Conservation (phyloP, 768 basidiomycete genomes). For the Boletus vermiculosoides region DNA sequence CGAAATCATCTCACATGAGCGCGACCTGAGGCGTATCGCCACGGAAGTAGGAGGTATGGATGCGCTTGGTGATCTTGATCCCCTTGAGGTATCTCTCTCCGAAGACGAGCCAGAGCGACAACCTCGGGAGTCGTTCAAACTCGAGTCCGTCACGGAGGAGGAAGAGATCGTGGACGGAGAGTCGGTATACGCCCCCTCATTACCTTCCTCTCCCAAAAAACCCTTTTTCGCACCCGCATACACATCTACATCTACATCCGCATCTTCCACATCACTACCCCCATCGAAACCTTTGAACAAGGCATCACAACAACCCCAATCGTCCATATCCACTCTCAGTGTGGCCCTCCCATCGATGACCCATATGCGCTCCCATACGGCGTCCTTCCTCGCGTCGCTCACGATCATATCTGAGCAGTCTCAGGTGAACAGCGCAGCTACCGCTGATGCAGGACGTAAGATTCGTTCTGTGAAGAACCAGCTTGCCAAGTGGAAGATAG, state of each 20-base stretch:
- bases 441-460: constrained; percentile 83
- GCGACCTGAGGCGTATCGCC: constrained; percentile 75
- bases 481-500: constrained; percentile 72
- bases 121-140: constrained; percentile 27
- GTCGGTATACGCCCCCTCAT: constrained; percentile 39
- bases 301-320: constrained; percentile 21
- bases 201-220: constrained; percentile 51
- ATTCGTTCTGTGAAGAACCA: constrained; percentile 85
- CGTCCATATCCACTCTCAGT: constrained; percentile 30
- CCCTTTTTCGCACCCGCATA: constrained; percentile 54
- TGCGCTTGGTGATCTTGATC: constrained; percentile 66
- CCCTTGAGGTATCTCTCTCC: constrained; percentile 44
- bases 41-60: constrained; percentile 78
- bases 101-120: constrained; percentile 32
- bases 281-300: constrained; percentile 27
- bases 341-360: constrained; percentile 59
- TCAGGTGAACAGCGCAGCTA: constrained; percentile 82
- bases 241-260: constrained; percentile 44
- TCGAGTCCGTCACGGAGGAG: constrained; percentile 43
- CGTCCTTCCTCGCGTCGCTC: constrained; percentile 72
- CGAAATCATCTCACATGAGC: constrained; percentile 72
- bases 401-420: constrained; percentile 82
- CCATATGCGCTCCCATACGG: constrained; percentile 69
- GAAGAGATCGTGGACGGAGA: constrained; percentile 40
- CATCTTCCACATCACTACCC: constrained; percentile 49